phyloP scores from a whole-genome alignment of 768 basidiomycete species.

The Termitomyces sp. region DNA sequence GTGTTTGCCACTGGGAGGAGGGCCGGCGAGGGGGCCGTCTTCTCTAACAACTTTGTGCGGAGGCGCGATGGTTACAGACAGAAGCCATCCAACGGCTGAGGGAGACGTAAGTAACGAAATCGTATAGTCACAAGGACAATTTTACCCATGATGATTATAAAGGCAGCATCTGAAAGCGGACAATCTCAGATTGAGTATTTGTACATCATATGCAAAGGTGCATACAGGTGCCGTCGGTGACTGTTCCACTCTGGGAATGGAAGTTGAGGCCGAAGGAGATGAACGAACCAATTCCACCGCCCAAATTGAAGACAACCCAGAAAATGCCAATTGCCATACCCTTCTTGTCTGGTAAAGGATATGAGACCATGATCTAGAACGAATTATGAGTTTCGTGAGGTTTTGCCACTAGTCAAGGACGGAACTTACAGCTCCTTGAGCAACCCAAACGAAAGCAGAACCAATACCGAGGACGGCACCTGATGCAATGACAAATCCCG shows the following conservation, averaged over 20 bases:
- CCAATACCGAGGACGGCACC: slow-evolving; percentile 24
- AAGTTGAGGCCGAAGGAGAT: slow-evolving; percentile 25
- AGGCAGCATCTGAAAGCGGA: slow-evolving; percentile 19
- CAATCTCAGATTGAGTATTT: background rate
- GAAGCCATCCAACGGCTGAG: slow-evolving; percentile 21
- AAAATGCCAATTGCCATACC: slow-evolving; percentile 22
- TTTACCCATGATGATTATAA: slow-evolving; percentile 25
- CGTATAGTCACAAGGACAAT: background rate
- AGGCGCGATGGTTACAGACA: slow-evolving; percentile 17
- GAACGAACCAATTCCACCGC: slow-evolving; percentile 25
- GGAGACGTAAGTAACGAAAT: background rate
- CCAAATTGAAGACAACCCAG: slow-evolving; percentile 27
- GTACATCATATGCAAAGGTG: background rate
- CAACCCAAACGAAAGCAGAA: slow-evolving; percentile 24
- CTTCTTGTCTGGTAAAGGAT: slow-evolving; percentile 23
- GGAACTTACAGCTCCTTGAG: slow-evolving; percentile 21
- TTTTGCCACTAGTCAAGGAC: background rate
- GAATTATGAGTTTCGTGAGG: background rate
- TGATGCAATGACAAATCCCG: slow-evolving; percentile 23
- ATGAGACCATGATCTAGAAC: slow-evolving; percentile 24
- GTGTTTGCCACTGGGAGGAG: slow-evolving; percentile 12
- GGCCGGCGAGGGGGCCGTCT: slow-evolving; percentile 20
- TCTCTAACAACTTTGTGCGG: slow-evolving; percentile 22
- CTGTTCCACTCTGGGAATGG: slow-evolving; percentile 22
- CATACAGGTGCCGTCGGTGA: slow-evolving; percentile 25